These are phyloP conservation scores for Aphanomyces invadans DNA, from an alignment of 352 stramenopile species.

Conservation along the genomic window DNA sequence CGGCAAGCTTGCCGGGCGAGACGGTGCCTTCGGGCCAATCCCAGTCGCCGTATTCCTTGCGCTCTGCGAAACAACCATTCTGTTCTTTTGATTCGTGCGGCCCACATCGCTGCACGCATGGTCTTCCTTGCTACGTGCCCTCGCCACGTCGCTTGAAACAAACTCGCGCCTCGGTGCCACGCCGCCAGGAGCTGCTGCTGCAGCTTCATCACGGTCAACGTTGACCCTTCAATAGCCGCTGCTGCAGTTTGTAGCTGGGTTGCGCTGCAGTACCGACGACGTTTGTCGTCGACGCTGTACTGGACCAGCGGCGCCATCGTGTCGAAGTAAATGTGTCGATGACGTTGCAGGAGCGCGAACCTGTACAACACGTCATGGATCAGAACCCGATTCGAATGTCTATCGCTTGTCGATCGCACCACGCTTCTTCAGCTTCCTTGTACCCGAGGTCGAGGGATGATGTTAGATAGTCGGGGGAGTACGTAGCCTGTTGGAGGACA, in stretches of 20 bases:
- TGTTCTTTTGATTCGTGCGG: not conserved
- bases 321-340: constrained; percentile 23
- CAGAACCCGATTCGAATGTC: not conserved
- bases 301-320: constrained; percentile 15
- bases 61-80: not conserved
- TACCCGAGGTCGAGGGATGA: not conserved
- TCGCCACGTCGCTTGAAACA: constrained; percentile 17
- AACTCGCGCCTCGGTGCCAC: constrained; percentile 10
- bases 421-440: constrained; percentile 1
- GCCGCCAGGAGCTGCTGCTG: constrained; percentile 12
- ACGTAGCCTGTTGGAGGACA: constrained; percentile 11
- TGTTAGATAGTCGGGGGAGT: constrained; percentile 4
- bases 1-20: not conserved
- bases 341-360: constrained; percentile 1
- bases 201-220: not conserved
- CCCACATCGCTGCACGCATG: not conserved
- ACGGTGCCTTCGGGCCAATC: not conserved
- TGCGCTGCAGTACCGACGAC: constrained; percentile 4
- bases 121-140: not conserved
- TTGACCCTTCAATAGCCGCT: not conserved
- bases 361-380: too few relatives aligned
- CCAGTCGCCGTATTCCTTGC: constrained; percentile 6
- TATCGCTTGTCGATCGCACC: not conserved
- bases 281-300: constrained; percentile 21
- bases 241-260: constrained; percentile 7